Base-by-base conservation (phyloP, 1,284 basidiomycete species). In the Ustilago trichophora region DNA sequence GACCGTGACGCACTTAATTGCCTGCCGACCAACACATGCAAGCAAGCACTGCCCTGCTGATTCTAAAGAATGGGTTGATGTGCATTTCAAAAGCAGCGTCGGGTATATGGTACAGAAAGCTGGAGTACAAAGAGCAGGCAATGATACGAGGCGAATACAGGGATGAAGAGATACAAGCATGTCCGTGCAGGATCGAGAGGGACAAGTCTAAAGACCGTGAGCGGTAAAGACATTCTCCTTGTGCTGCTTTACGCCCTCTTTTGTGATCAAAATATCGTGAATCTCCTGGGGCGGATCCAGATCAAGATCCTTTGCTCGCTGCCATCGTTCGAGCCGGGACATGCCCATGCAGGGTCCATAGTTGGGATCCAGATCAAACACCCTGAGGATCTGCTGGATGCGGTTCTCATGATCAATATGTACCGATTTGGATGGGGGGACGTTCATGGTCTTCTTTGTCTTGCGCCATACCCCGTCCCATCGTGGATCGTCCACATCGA, bases 281-380 rank as follows among this genome's bases (percentile, higher is more conserved):
- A 92, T 91, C 85, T 93, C 91, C 15, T 83, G 79, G 1, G 94
- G 93, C 15, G 94, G 94, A 48, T 90, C 85, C 19, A 96, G 84
- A 6, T 91, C 92, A 37, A 94, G 85, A 15, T 86, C 85, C 38
- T 89, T 80, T 0, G 94, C 94, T 33, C 94, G 85, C 73, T 95
- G 87, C 92, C 92, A 98, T 27, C 94, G 86, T 65, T 93, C 88
- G 21, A 96, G 83, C 36, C 93, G 87, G 12, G 88, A 87, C 40
- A 94, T 85, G 2, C 93, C 93, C 36, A 91, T 85, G 70, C 89
- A 92, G 2, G 93, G 93, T 0, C 93, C 93, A 77, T 89, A 95
- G 57, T 66, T 56, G 16, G 77, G 70, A 54, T 80, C 69, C 27
- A 80, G 53, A 49, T 80, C 78, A 41, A 80, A 80, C 8, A 77